These are phyloP conservation scores for Kuraishia floccosa DNA, from an alignment of 805 yeast species.

Conservation along the genomic window DNA sequence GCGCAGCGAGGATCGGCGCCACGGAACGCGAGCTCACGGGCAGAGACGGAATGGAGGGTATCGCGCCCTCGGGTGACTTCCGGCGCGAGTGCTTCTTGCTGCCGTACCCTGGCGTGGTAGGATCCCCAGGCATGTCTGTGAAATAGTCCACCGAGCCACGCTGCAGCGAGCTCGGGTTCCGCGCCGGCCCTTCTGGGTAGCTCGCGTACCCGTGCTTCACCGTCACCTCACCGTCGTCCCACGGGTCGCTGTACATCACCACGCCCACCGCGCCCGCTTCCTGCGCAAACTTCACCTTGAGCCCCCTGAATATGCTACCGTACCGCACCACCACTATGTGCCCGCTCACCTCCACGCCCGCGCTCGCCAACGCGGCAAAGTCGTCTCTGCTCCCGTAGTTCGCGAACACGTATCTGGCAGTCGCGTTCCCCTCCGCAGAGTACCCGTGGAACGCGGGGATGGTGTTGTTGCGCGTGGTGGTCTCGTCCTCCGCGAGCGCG, in stretches of 20 bases:
- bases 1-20: slow-evolving; percentile 23
- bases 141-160: slow-evolving; percentile 50
- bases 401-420: slow-evolving; percentile 42
- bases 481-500: slow-evolving; percentile 24
- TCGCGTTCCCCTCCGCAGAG: slow-evolving; percentile 52
- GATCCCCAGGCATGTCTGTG: slow-evolving; percentile 62
- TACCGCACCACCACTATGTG: slow-evolving; percentile 50
- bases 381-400: slow-evolving; percentile 52
- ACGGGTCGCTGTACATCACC: slow-evolving; percentile 43
- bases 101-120: slow-evolving; percentile 66
- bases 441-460: slow-evolving; percentile 51
- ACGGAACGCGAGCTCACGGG: slow-evolving; percentile 35
- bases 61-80: slow-evolving; percentile 24
- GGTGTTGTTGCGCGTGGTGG: slow-evolving; percentile 23
- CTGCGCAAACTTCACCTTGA: slow-evolving; percentile 53
- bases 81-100: slow-evolving; percentile 32
- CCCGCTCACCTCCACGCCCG: slow-evolving; percentile 33
- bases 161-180: slow-evolving; percentile 49
- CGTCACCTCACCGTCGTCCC: slow-evolving; percentile 48
- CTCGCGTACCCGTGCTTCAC: slow-evolving; percentile 40
- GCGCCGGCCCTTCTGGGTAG: slow-evolving; percentile 58
- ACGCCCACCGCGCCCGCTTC: slow-evolving; percentile 52
- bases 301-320: slow-evolving; percentile 37
- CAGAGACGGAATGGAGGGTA: slow-evolving; percentile 43
- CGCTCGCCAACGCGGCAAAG: slow-evolving; percentile 26